Evolutionary conservation across 495 filamentous ascomycete genomes (phyloP), one percentile per base, ranked within the genome.

Genomic region (Talaromyces borbonicus): DNA sequence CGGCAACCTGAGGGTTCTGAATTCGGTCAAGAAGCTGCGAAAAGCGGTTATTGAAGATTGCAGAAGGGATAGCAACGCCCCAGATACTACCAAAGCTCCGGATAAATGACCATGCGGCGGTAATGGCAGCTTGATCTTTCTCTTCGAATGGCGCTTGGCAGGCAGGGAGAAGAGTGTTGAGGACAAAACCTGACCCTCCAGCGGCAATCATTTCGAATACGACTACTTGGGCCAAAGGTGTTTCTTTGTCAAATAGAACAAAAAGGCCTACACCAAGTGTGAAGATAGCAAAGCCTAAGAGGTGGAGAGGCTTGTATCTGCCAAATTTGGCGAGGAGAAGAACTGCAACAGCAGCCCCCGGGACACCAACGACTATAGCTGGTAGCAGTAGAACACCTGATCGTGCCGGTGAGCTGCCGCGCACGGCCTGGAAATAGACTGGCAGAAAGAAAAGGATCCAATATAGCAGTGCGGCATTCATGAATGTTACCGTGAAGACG

Each of bases 31-130:
- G 8, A 18, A 27, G 24, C 18, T 44, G 25, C 16, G 16, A 14
- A 24, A 33, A 32, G 12, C 4, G 4, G 15, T 46, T 33, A 18
- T 75, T 74, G 57, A 79, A 78, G 8, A 77, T 60, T 5, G 65
- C 62, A 1, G 63, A 56, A 5, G 75, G 68, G 24, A 79, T 61
- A 1, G 71, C 51, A 0, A 73, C 63, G 5, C 71, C 74, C 73
- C 72, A 77, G 22, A 77, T 61, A 29, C 43, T 41, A 0, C 73
- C 74, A 20, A 76, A 67, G 25, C 47, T 60, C 4, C 74, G 63
- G 3, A 75, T 22, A 26, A 76, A 77, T 0, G 53, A 49, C 60
- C 61, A 79, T 1, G 62, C 63, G 0, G 49, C 63, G 0, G 68
- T 74, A 2, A 65, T 60, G 3, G 54, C 46, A 1, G 69, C 73